phyloP scores from a whole-genome alignment of 1,139 yeast genomes.

The Cylindricascospora bacillispora region DNA sequence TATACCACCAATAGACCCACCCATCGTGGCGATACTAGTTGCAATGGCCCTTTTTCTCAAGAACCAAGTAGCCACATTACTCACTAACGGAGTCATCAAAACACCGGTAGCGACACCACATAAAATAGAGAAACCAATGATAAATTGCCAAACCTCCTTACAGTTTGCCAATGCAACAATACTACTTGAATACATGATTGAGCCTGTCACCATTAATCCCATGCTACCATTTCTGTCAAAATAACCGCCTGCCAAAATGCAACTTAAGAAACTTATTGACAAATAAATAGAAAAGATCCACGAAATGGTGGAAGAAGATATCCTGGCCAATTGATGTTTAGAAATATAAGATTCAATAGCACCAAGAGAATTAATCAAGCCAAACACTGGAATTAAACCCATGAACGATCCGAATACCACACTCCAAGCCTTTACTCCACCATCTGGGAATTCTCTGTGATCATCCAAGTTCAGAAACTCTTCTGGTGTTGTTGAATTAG shows the following conservation, averaged over 20 bases:
- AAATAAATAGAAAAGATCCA: slow-evolving; percentile 63
- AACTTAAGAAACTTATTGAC: slow-evolving; percentile 45
- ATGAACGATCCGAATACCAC: slow-evolving; percentile 53
- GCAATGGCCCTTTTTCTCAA: slow-evolving; percentile 40
- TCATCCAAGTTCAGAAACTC: slow-evolving; percentile 6
- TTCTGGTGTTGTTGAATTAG: slow-evolving; percentile 2
- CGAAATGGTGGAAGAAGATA: slow-evolving; percentile 41
- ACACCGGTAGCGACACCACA: slow-evolving; percentile 47
- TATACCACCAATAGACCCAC: slow-evolving; percentile 55
- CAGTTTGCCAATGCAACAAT: slow-evolving; percentile 41
- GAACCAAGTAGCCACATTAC: slow-evolving; percentile 51
- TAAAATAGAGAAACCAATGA: slow-evolving; percentile 39
- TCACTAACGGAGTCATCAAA: slow-evolving; percentile 43
- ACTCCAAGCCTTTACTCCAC: slow-evolving; percentile 29
- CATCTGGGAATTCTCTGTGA: slow-evolving; percentile 21
- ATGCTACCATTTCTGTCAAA: slow-evolving; percentile 41
- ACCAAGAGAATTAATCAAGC: slow-evolving; percentile 55
- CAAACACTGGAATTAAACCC: slow-evolving; percentile 52
- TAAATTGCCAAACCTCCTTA: slow-evolving; percentile 39
- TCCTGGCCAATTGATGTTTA: slow-evolving; percentile 38
- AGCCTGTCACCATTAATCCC: slow-evolving; percentile 33
- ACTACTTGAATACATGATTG: slow-evolving; percentile 34
- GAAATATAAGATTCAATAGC: slow-evolving; percentile 58
- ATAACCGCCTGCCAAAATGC: slow-evolving; percentile 43
- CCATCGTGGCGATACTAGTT: slow-evolving; percentile 45